Percentiles rank a stretch among this genome's conserved stretches.
These are phyloP conservation scores for Chaetomiaceae sp. DNA, from an alignment of 2,329 filamentous ascomycete genomes.

Conservation along the genomic window DNA sequence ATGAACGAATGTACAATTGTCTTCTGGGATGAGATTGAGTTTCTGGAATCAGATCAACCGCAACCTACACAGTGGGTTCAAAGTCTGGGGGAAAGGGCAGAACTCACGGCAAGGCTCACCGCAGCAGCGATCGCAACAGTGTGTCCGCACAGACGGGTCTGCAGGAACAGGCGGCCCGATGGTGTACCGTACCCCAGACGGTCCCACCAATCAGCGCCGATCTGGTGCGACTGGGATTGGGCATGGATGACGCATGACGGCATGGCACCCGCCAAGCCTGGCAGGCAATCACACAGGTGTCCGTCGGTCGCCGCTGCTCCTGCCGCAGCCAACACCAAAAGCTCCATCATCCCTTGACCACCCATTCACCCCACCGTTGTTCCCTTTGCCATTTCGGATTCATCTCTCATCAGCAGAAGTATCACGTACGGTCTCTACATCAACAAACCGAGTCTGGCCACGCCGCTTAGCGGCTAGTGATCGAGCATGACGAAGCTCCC, in stretches of 20 bases:
- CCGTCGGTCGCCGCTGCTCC: not conserved
- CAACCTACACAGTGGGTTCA: too few relatives aligned
- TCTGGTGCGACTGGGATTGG: not conserved
- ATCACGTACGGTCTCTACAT: too few relatives aligned
- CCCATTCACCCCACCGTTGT: not conserved
- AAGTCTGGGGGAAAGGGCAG: too few relatives aligned
- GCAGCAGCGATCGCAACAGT: too few relatives aligned
- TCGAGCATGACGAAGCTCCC: constrained; percentile 34
- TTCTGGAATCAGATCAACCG: too few relatives aligned
- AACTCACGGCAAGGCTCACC: too few relatives aligned
- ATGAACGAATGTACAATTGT: too few relatives aligned
- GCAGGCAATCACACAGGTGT: not conserved
- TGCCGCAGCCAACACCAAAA: not conserved
- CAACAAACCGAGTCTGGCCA: not conserved
- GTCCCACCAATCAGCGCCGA: constrained; percentile 12
- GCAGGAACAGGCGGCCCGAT: constrained; percentile 12
- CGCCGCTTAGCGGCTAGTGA: constrained; percentile 22
- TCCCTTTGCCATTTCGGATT: not conserved
- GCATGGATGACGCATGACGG: constrained; percentile 16
- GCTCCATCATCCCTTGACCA: too few relatives aligned
- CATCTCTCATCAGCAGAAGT: too few relatives aligned
- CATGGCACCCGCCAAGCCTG: not conserved
- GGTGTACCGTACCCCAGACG: constrained; percentile 2
- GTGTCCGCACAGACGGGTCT: not conserved
- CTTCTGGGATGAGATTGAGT: too few relatives aligned